These are phyloP conservation scores for Fusarium sp. DNA, from an alignment of 2,329 filamentous ascomycete species.

Conservation along the genomic window DNA sequence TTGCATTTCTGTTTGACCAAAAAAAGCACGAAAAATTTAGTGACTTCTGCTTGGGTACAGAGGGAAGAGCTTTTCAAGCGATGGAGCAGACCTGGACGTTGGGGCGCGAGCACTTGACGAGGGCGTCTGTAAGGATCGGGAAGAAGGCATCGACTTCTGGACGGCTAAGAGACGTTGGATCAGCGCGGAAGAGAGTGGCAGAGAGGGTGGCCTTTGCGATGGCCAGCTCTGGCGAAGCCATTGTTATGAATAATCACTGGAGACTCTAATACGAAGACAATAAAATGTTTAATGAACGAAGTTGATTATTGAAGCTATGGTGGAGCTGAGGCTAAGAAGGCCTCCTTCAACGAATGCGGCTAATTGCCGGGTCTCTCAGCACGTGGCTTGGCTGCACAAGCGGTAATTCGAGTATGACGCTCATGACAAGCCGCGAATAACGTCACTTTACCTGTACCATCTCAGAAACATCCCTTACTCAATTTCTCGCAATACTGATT, in stretches of 20 bases:
- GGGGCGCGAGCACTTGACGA: slow-evolving; percentile 77
- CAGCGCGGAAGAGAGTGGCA: slow-evolving; percentile 77
- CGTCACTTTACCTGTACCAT: background rate
- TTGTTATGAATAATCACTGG: slow-evolving; percentile 45
- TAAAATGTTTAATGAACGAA: slow-evolving; percentile 7
- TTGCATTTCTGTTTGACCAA: slow-evolving; percentile 78
- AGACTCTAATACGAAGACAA: background rate
- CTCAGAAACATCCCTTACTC: background rate
- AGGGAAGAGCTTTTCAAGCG: slow-evolving; percentile 43
- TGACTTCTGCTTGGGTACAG: slow-evolving; percentile 40
- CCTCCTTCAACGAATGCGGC: slow-evolving; percentile 8
- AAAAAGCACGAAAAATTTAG: slow-evolving; percentile 43
- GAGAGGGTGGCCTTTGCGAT: slow-evolving; percentile 84
- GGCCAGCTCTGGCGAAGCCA: slow-evolving; percentile 76
- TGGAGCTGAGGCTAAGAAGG: slow-evolving; percentile 17
- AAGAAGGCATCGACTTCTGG: slow-evolving; percentile 78
- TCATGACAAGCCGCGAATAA: background rate
- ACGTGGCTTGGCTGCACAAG: slow-evolving; percentile 20
- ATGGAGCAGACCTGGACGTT: slow-evolving; percentile 87
- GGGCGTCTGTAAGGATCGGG: slow-evolving; percentile 69
- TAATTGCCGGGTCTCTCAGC: slow-evolving; percentile 27
- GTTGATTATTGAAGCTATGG: slow-evolving; percentile 21
- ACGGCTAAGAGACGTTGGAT: slow-evolving; percentile 75
- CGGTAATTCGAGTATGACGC: background rate
- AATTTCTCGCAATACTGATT: background rate